These are phyloP conservation scores for Candida koratica DNA, from an alignment of 805 yeast species.

Conservation along the genomic window DNA sequence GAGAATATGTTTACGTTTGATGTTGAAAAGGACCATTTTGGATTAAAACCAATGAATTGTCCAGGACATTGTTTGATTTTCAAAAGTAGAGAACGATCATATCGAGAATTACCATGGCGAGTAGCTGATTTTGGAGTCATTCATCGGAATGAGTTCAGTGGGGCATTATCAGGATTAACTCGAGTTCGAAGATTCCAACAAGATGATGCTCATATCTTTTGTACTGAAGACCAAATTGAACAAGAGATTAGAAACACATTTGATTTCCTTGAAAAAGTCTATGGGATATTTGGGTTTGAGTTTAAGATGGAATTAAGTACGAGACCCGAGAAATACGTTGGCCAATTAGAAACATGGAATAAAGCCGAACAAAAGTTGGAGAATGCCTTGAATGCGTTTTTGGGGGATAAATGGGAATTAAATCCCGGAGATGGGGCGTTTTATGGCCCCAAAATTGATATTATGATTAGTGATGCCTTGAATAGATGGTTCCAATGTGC, in stretches of 20 bases:
- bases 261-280: conserved; percentile 78
- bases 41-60: conserved; percentile 92
- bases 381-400: conserved; percentile 73
- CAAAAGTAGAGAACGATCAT: conserved; percentile 89
- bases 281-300: conserved; percentile 90
- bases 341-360: conserved; percentile 93
- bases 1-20: conserved; percentile 97
- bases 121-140: conserved; percentile 97
- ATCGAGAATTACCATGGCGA: conserved; percentile 97
- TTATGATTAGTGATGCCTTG: conserved; percentile 90
- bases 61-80: conserved; percentile 93
- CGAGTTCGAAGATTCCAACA: conserved; percentile 99
- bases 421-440: conserved; percentile 98
- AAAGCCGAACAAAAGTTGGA: conserved; percentile 83
- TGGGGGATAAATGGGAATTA: conserved; percentile 81
- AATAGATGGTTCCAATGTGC: conserved; percentile 99
- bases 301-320: conserved; percentile 97
- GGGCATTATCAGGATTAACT: conserved; percentile 86
- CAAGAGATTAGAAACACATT: conserved; percentile 78
- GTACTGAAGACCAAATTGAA: conserved; percentile 87
- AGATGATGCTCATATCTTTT: conserved; percentile 98
- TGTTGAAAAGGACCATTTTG: conserved; percentile 92
- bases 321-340: conserved; percentile 94
- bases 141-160: conserved; percentile 94
- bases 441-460: conserved; percentile 95